Base-by-base conservation (phyloP, 2,329 filamentous ascomycete species). In the Aspergillus intermedius region DNA sequence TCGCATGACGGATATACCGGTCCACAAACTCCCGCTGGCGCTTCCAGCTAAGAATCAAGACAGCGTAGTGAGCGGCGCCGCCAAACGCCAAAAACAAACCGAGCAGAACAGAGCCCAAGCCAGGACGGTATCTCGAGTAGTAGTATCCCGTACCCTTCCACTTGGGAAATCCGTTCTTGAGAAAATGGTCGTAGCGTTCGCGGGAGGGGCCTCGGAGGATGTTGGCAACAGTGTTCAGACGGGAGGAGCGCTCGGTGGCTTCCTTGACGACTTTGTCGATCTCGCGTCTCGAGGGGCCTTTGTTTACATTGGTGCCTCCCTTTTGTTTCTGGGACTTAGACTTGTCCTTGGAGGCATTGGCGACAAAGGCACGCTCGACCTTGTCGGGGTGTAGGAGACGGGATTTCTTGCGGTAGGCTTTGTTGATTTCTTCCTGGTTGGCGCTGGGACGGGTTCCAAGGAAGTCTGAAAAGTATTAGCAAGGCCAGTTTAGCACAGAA, bases 81-180 rank as follows among this genome's bases (percentile, higher is more conserved):
- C 91, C 91, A 45, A 87, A 81, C 46, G 88, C 81, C 54, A 95
- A 67, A 69, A 97, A 89, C 37, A 95, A 73, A 43, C 91, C 91
- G 22, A 85, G 52, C 45, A 97, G 70, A 42, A 95, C 93, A 12
- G 87, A 87, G 50, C 88, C 89, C 41, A 97, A 76, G 7, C 93
- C 93, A 1, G 93, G 93, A 17, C 93, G 82, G 78, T 91, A 96
- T 49, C 93, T 84, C 61, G 83, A 84, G 76, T 98, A 98, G 79
- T 97, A 98, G 79, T 98, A 98, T 54, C 93, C 91, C 41, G 91
- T 96, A 50, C 93, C 93, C 74, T 91, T 91, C 93, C 93, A 98
- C 48, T 82, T 82, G 28, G 93, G 93, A 75, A 98, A 98, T 53
- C 93, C 93, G 70, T 97, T 90, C 67, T 76, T 74, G 52, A 97